Percentiles rank a stretch among this genome's conserved stretches.
Conservation (phyloP, 2,329 filamentous ascomycete genomes). For the Periconia sp. region DNA sequence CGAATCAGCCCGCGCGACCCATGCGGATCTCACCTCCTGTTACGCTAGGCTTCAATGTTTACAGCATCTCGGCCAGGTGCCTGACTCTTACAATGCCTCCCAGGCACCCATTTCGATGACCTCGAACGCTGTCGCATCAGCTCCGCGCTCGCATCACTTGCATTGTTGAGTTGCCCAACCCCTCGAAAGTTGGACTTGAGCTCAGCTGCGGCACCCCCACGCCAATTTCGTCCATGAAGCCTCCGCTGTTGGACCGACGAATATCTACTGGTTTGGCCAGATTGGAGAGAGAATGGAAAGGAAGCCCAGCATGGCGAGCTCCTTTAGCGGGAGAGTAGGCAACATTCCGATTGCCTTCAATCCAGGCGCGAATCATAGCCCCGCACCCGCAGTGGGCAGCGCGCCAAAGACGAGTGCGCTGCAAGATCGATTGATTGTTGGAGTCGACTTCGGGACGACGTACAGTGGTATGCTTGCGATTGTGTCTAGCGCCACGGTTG, state of each 20-base stretch:
- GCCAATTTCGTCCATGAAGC: conserved; percentile 9
- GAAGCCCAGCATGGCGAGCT: conserved; percentile 26
- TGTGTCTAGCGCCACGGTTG: not conserved
- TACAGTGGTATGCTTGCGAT: conserved; percentile 65
- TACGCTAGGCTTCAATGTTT: conserved; percentile 34
- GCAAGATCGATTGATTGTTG: conserved; percentile 73
- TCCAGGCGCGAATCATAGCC: conserved; percentile 31
- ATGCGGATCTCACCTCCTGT: not conserved
- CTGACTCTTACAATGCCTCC: conserved; percentile 32
- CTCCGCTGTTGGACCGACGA: not conserved
- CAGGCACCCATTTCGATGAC: conserved; percentile 39
- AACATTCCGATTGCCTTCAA: conserved; percentile 42
- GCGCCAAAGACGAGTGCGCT: conserved; percentile 19
- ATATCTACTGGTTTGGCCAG: not conserved
- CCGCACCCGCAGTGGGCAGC: conserved; percentile 17
- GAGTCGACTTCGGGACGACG: conserved; percentile 84
- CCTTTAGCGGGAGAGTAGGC: conserved; percentile 29
- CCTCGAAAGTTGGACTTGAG: conserved; percentile 3
- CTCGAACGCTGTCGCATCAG: conserved; percentile 17
- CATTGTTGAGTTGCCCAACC: conserved; percentile 1
- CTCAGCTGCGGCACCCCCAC: not conserved
- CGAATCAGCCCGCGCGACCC: no score
- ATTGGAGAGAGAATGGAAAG: conserved; percentile 11
- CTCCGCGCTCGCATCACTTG: not conserved
- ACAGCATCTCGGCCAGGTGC: conserved; percentile 24